Evolutionary conservation across 225 moss, liverwort and hornwort species (phyloP).

Genomic region (Lunularia cruciata): DNA sequence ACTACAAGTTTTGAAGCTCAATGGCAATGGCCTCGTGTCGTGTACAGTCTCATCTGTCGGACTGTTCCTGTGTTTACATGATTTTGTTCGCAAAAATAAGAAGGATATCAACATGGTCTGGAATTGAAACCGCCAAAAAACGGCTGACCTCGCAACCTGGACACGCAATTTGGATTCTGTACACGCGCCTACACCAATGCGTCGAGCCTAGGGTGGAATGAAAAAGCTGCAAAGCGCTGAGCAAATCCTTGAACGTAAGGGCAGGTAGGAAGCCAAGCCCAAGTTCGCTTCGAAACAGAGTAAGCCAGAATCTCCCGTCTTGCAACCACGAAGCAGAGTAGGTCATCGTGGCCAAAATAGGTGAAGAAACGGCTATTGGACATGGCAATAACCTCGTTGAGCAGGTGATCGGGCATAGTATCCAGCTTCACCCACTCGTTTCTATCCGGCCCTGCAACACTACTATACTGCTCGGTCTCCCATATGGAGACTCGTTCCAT

Average conservation of each 20-base stretch:
- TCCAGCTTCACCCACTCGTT: conserved; percentile 36
- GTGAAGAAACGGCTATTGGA: conserved; percentile 45
- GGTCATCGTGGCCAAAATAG: conserved; percentile 46
- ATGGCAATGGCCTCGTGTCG: conserved; percentile 20
- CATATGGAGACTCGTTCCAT: conserved; percentile 44
- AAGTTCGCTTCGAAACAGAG: conserved; percentile 28
- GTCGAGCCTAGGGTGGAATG: conserved; percentile 43
- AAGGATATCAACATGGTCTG: conserved; percentile 3
- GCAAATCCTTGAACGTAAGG: conserved; percentile 49
- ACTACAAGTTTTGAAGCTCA: not conserved
- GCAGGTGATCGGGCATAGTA: conserved; percentile 39
- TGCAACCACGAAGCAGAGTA: conserved; percentile 46
- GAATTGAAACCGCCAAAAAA: not conserved
- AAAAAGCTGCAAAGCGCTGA: conserved; percentile 47
- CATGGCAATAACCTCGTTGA: conserved; percentile 42
- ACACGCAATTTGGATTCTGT: conserved; percentile 6
- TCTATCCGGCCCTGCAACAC: not conserved
- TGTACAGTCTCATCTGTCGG: not conserved
- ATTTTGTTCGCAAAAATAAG: not conserved
- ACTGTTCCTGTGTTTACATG: conserved; percentile 5
- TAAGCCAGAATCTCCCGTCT: conserved; percentile 44
- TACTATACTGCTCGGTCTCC: conserved; percentile 18
- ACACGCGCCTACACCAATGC: conserved; percentile 23
- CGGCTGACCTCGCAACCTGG: not conserved
- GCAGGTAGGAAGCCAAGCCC: conserved; percentile 46